Percentiles rank a stretch among this genome's conserved stretches.
Conservation (phyloP, 176 grass and related monocot genomes). For the Juncus effusus region DNA sequence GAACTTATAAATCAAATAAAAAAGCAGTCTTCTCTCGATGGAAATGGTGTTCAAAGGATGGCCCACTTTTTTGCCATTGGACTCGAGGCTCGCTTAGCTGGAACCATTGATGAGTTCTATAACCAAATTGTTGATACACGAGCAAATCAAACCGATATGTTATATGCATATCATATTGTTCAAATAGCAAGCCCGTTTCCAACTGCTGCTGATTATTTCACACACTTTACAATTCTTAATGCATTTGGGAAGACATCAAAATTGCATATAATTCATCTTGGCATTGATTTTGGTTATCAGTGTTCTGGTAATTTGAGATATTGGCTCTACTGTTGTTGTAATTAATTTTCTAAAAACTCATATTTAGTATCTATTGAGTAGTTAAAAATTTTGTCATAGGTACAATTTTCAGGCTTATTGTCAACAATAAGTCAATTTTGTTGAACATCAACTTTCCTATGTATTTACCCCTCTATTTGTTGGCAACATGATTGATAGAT, state of each 20-base stretch:
- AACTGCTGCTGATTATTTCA: slow-evolving; percentile 27
- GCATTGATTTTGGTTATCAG: too few relatives aligned
- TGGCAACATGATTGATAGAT: too few relatives aligned
- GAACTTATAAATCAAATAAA: slow-evolving; percentile 26
- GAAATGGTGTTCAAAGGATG: slow-evolving; percentile 33
- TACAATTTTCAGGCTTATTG: too few relatives aligned
- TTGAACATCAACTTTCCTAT: too few relatives aligned
- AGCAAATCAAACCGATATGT: slow-evolving; percentile 22
- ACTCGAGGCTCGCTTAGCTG: slow-evolving; percentile 34
- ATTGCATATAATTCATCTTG: too few relatives aligned
- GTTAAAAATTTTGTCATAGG: too few relatives aligned
- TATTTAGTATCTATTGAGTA: too few relatives aligned
- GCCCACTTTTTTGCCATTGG: slow-evolving; percentile 28
- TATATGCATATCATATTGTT: slow-evolving; percentile 33
- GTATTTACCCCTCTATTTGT: too few relatives aligned
- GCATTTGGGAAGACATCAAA: not conserved
- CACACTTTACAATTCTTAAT: slow-evolving; percentile 19
- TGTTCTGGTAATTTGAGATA: too few relatives aligned
- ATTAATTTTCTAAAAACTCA: too few relatives aligned
- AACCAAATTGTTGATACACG: slow-evolving; percentile 5
- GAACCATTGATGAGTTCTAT: not conserved
- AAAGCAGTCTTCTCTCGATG: slow-evolving; percentile 25
- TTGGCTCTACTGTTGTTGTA: too few relatives aligned
- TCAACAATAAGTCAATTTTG: too few relatives aligned
- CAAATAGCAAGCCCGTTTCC: slow-evolving; percentile 30